Base-by-base conservation (phyloP, 2,329 filamentous ascomycete genomes). In the Xenoacremonium recifei region DNA sequence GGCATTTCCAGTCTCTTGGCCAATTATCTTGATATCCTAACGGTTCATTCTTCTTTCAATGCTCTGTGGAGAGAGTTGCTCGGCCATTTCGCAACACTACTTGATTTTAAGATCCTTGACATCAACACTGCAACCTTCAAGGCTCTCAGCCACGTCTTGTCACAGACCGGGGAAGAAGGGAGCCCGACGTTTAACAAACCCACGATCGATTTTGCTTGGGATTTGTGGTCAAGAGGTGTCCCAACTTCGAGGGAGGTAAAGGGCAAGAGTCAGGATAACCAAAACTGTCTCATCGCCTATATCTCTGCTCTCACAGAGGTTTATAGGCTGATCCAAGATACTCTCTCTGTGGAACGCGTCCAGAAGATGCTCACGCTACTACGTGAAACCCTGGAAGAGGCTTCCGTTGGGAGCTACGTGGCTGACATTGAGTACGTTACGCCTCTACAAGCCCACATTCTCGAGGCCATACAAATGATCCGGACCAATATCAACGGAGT, bases 281-380 rank as follows among this genome's bases (percentile, higher is more conserved):
- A 96, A 59, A 84, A 84, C 42, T 90, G 88, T 10, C 77, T 92
- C n/a, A 70, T 88, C 21, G 87, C 90, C n/a, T 96, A 96, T 67
- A 79, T 93, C 1, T 77, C 83, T 17, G 77, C 86, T 2, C 78
- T 93, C 30, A 73, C 82, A 42, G 84, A 93, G 53, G 75, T 97
- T 1, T 95, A 96, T 58, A 78, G 81, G 1, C 76, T 96, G 5
- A 80, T 89, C 35, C 76, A 84, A 44, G 67, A 73, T 6, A 76
- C 80, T 13, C 69, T 96, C 16, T 76, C 77, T 9, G 69, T 79
- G 1, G 73, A 81, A 3, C 76, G 79, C 35, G 79, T 90, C 7
- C 70, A 75, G 30, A 76, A 74, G n/a, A 85, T 95, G 63, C 73
- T 95, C 2, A 70, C 70, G 3, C 79, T 95, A 35, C 70, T 96